Evolutionary conservation across 2,329 filamentous ascomycete species (phyloP).

Genomic region (Aspergillus sp.): DNA sequence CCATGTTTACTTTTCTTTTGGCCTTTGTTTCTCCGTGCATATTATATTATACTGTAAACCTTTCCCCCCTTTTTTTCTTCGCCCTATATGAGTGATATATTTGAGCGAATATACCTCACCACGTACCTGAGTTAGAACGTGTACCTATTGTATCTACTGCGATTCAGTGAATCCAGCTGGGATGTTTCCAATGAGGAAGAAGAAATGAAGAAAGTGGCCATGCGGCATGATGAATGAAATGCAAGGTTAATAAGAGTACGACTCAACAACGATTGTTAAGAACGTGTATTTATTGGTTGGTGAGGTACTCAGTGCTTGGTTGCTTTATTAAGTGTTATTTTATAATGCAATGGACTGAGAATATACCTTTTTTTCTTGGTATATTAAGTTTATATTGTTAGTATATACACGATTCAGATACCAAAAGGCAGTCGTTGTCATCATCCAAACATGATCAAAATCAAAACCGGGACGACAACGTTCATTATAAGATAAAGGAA

Average conservation of each 20-base stretch:
- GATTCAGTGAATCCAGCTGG: constrained; percentile 7
- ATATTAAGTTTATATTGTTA: background rate
- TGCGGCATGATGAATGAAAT: constrained; percentile 1
- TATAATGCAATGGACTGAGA: background rate
- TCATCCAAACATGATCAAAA: constrained; percentile 25
- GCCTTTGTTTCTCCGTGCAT: background rate
- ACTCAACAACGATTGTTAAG: background rate
- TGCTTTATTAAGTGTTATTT: background rate
- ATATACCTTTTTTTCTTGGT: too few relatives aligned
- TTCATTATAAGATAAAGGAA: background rate
- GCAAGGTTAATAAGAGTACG: background rate
- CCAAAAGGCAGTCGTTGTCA: constrained; percentile 25
- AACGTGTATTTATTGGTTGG: background rate
- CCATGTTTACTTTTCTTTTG: background rate
- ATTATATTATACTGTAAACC: background rate
- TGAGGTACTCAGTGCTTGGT: too few relatives aligned
- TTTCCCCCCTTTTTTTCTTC: background rate
- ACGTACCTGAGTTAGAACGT: background rate
- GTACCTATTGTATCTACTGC: background rate
- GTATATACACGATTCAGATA: background rate
- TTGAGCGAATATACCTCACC: constrained; percentile 15
- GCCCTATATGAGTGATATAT: constrained; percentile 9
- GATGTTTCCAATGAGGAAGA: background rate
- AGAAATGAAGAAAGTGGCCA: background rate
- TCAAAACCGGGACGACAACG: constrained; percentile 17